Conservation (phyloP, 371 early-diverging fungal species). For the Blastocladiella emersonii region DNA sequence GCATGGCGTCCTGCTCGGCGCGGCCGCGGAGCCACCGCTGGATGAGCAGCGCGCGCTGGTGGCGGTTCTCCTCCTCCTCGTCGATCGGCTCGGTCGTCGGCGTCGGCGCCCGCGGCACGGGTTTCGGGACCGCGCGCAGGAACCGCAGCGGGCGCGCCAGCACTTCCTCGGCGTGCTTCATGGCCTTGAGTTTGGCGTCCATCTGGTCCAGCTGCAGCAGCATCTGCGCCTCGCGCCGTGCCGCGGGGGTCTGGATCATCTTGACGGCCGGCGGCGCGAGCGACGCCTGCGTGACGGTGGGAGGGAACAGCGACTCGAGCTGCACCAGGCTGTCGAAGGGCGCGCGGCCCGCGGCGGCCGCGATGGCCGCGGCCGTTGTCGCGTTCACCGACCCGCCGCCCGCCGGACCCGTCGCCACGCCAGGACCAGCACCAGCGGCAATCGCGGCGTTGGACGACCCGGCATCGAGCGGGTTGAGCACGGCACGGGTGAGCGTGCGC, state of each 20-base stretch:
- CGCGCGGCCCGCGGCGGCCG: too few species aligned
- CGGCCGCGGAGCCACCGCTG: constrained; percentile 36
- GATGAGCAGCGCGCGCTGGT: constrained; percentile 18
- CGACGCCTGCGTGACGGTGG: constrained; percentile 14
- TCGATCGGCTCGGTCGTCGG: constrained; percentile 17
- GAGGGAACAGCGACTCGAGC: constrained; percentile 15
- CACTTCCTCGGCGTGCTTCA: constrained; percentile 10
- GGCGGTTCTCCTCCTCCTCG: constrained; percentile 3
- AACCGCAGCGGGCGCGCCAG: constrained; percentile 23
- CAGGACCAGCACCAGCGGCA: too few species aligned
- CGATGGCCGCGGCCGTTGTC: too few species aligned
- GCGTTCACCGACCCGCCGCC: too few species aligned
- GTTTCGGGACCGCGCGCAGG: constrained; percentile 25
- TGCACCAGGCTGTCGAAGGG: too few species aligned
- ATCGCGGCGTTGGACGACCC: too few species aligned
- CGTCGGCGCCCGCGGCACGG: constrained; percentile 29
- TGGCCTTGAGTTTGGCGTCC: constrained; percentile 25
- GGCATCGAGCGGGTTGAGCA: too few species aligned
- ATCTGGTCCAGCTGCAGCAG: constrained; percentile 29
- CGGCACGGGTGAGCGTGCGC: neutral
- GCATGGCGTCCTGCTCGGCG: constrained; percentile 28
- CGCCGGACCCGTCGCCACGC: too few species aligned
- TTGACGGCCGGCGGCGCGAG: constrained; percentile 13
- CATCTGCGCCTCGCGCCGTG: constrained; percentile 24
- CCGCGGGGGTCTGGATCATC: constrained; percentile 10